A percentile compares a stretch with the other conserved stretches of the same genome.
Evolutionary conservation across 2,329 filamentous ascomycete species (phyloP).

Genomic region (Fusarium coicis): DNA sequence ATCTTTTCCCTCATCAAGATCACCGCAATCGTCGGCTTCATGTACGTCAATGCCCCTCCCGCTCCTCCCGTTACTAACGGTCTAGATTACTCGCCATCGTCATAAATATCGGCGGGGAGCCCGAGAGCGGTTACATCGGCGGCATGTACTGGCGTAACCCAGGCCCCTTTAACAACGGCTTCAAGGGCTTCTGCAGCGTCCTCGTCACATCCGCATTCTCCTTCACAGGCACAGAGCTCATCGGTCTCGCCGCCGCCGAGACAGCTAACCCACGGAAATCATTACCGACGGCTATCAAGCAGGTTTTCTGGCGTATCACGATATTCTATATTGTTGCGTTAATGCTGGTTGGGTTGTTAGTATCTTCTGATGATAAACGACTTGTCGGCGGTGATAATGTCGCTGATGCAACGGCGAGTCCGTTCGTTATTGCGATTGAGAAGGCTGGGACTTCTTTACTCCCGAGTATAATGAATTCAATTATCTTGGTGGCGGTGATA

Average conservation of each 20-base stretch:
- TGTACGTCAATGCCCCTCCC: constrained; percentile 65
- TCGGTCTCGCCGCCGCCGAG: constrained; percentile 81
- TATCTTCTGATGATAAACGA: constrained; percentile 75
- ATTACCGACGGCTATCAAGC: constrained; percentile 87
- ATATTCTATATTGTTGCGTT: constrained; percentile 92
- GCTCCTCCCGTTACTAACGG: not conserved
- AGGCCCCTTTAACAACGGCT: constrained; percentile 84
- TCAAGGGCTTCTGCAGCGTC: constrained; percentile 81
- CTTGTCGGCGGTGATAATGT: constrained; percentile 67
- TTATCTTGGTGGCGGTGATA: constrained; percentile 90
- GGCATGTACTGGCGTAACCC: constrained; percentile 80
- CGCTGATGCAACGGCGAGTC: constrained; percentile 79
- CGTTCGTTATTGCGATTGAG: constrained; percentile 92
- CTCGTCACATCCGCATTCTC: constrained; percentile 82
- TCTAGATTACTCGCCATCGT: constrained; percentile 82
- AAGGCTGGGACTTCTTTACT: constrained; percentile 83
- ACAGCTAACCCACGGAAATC: constrained; percentile 82
- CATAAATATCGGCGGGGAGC: constrained; percentile 83
- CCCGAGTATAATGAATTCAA: constrained; percentile 91
- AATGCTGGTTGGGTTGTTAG: constrained; percentile 81
- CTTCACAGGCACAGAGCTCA: constrained; percentile 80
- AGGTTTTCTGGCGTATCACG: constrained; percentile 94
- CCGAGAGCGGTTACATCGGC: constrained; percentile 80
- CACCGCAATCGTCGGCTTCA: constrained; percentile 85
- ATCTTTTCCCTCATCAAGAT: constrained; percentile 89